Evolutionary conservation across 257 asterid species (phyloP), one percentile per base, ranked within the genome.

Genomic region (Solanum chmielewskii): DNA sequence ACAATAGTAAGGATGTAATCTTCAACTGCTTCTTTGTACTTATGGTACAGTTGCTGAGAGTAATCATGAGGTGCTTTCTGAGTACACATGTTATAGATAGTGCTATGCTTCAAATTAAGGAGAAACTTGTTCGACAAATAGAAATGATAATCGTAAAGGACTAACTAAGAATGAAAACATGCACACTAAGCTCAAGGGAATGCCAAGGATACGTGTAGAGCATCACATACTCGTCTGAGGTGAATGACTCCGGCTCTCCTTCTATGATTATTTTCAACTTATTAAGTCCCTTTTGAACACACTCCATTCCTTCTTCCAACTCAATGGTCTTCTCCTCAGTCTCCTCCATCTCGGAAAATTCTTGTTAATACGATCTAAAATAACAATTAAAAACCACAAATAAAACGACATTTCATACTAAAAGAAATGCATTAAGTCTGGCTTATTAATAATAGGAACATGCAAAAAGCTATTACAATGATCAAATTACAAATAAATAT

Each of bases 141-240:
- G 18, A 44, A 14, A 8, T 9, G 49, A 8, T 5, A 27, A 78
- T 25, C 2, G 29, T 18, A 27, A 86, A 64, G 13, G 42, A 66
- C 47, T n/a, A 47, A 64, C 16, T 20, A 29, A 52, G 25, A 52
- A 3, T n/a, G 69, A 70, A 20, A 49, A 29, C 18, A 42, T 45
- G 44, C 11, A 86, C 35, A n/a, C 44, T 45, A 59, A 47, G 31
- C 12, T 35, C 25, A n/a, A 86, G 6, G 6, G 68, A 21, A 14
- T 16, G 31, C 5, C 31, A 25, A 90, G 92, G 94, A 93, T 92
- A 92, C 95, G 92, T 91, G 44, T 93, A 93, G 18, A 90, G 91
- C 92, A 42, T 44, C 84, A 92, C 91, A 44, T 92, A 88, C 85
- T 93, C 95, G 35, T 91, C 94, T 2, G 92, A 37, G 86, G 69